Percentiles rank a stretch among this genome's conserved stretches.
Conservation (phyloP, 2,329 filamentous ascomycete species). For the Colletotrichum australisinense region DNA sequence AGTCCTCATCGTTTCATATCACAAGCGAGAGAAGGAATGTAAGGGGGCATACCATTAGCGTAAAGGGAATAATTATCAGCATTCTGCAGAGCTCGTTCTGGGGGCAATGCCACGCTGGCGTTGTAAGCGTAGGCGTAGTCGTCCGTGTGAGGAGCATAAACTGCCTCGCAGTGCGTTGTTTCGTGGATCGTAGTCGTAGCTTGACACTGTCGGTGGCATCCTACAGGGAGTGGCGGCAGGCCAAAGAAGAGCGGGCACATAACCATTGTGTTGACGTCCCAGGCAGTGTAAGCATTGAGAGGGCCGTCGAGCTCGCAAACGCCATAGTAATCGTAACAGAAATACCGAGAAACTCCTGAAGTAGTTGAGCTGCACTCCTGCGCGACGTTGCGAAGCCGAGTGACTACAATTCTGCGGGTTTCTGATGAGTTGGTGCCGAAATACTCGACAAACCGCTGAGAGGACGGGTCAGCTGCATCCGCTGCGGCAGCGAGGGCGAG, state of each 20-base stretch:
- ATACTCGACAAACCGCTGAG: slow-evolving; percentile 39
- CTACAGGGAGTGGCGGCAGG: slow-evolving; percentile 34
- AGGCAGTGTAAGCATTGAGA: slow-evolving; percentile 38
- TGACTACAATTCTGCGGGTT: slow-evolving; percentile 34
- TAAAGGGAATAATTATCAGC: slow-evolving; percentile 40
- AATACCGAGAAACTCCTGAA: slow-evolving; percentile 33
- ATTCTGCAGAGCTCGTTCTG: slow-evolving; percentile 35
- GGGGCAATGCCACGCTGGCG: slow-evolving; percentile 32
- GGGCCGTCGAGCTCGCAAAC: slow-evolving; percentile 37
- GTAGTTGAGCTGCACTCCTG: slow-evolving; percentile 38
- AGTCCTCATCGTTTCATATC: background rate
- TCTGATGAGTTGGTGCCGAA: slow-evolving; percentile 38
- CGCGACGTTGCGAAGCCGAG: slow-evolving; percentile 36
- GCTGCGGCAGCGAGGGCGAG: slow-evolving; percentile 37
- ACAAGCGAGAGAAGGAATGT: background rate
- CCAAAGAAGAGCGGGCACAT: slow-evolving; percentile 40
- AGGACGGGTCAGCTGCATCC: slow-evolving; percentile 36
- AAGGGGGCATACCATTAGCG: slow-evolving; percentile 1
- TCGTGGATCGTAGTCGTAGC: slow-evolving; percentile 41
- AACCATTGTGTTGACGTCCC: slow-evolving; percentile 16
- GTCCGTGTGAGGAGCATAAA: slow-evolving; percentile 37
- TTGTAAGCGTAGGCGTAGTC: slow-evolving; percentile 39
- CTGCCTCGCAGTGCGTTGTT: slow-evolving; percentile 38
- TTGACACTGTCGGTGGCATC: slow-evolving; percentile 38
- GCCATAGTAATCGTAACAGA: slow-evolving; percentile 38